Evolutionary conservation across 2,329 filamentous ascomycete species (phyloP), one percentile per base, ranked within the genome.

Genomic region (Fusarium solani-melongenae): DNA sequence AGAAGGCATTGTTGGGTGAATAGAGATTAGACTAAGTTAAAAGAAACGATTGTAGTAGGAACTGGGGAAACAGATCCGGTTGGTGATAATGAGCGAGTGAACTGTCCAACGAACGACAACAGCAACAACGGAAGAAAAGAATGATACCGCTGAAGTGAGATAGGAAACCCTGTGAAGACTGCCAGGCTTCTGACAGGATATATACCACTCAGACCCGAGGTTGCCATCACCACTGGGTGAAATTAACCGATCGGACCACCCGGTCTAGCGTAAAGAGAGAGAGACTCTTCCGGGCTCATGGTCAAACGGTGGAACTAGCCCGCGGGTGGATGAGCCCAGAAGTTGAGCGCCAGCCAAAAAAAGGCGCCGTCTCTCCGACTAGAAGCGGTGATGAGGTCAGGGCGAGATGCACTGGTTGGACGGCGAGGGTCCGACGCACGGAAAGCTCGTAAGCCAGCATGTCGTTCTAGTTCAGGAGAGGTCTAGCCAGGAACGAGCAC

Each of bases 81-180:
- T 22, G 29, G 58, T 38, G 38, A 31, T 39, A 5, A 24, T 51
- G 53, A 67, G 70, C 22, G 70, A 64, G 59, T 65, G 67, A 33
- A 66, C 29, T 62, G 70, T 68, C 71, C 64, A 73, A 73, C 53
- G 70, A 73, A 58, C 59, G 71, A 71, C 67, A 39, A 67, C 66
- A 64, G 46, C 70, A 73, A 71, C 70, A 68, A 34, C 59, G 49
- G 49, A 53, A 68, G 67, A 46, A 65, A 73, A 17, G 38, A 70
- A 49, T 71, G 70, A 64, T 73, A 71, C 66, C 49, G 66, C 62
- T 67, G 41, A 59, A 17, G 11, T 46, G 41, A 49, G 36, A 29
- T n/a, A 58, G n/a, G 11, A n/a, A 20, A 14, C n/a, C 7, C 4
- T n/a, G 57, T 24, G 5, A 67, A 46, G 53, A 12, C 20, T 31